These are phyloP conservation scores for Cladobotryum protrusum DNA, from an alignment of 2,329 filamentous ascomycete genomes.

Conservation along the genomic window DNA sequence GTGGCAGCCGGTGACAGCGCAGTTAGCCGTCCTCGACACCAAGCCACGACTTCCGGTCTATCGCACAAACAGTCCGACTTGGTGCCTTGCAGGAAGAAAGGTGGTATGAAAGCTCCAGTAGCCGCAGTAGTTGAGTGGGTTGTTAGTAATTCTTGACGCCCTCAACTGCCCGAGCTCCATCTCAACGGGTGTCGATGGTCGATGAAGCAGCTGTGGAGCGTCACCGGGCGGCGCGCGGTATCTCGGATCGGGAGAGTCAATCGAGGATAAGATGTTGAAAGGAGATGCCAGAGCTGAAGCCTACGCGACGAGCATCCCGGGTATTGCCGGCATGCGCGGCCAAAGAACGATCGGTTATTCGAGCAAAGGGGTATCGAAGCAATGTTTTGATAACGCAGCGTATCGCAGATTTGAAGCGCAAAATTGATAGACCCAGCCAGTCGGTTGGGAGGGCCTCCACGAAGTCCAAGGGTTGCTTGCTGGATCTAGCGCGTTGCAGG, in stretches of 20 bases:
- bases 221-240: conserved; percentile 11
- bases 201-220: conserved; percentile 7
- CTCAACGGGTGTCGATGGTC: conserved; percentile 9
- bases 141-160: conserved; percentile 4
- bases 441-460: conserved; percentile 8
- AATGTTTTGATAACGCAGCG: conserved; percentile 4
- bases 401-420: conserved; percentile 5
- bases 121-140: neutral
- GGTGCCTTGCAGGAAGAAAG: neutral
- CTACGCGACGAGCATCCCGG: conserved; percentile 4
- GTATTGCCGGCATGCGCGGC: conserved; percentile 5
- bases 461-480: conserved; percentile 11
- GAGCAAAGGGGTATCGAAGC: conserved; percentile 4
- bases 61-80: conserved; percentile 7
- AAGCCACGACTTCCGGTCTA: conserved; percentile 12
- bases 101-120: neutral
- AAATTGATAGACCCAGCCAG: conserved; percentile 8
- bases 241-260: neutral
- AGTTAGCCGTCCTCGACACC: conserved; percentile 14
- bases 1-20: conserved; percentile 21
- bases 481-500: conserved; percentile 13
- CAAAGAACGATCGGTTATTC: conserved; percentile 2
- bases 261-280: neutral
- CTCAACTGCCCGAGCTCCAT: conserved; percentile 12
- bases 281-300: neutral